Conservation (phyloP, 1,284 basidiomycete species). For the Sphaerobolus stellatus region DNA sequence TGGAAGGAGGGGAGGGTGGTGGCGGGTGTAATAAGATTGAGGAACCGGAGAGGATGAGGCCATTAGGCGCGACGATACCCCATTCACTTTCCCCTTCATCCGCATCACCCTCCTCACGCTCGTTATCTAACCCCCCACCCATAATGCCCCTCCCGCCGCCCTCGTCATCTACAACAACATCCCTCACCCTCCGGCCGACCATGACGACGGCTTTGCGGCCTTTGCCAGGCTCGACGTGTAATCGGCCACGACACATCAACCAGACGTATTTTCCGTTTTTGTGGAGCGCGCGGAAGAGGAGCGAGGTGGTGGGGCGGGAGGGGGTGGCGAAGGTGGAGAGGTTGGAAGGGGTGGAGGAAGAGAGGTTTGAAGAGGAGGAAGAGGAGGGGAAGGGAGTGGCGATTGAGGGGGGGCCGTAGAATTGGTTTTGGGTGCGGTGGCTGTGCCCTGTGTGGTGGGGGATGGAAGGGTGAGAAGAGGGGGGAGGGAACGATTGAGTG, state of each 20-base stretch:
- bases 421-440: too few relatives aligned
- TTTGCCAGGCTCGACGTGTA: constrained; percentile 87
- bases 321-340: not conserved
- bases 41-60: constrained; percentile 40
- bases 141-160: not conserved
- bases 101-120: constrained; percentile 4
- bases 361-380: constrained; percentile 12
- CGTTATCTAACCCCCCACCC: constrained; percentile 13
- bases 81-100: constrained; percentile 51
- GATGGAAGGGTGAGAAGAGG: constrained; percentile 12
- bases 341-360: constrained; percentile 12
- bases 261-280: constrained; percentile 74
- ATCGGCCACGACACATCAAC: constrained; percentile 82
- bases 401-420: too few relatives aligned
- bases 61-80: constrained; percentile 51
- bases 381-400: constrained; percentile 16
- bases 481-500: constrained; percentile 4
- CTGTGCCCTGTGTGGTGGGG: not conserved
- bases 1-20: not conserved
- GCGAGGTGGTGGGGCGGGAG: constrained; percentile 23
- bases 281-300: constrained; percentile 74
- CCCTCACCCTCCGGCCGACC: constrained; percentile 63
- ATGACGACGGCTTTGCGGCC: constrained; percentile 87
- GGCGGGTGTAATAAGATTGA: not conserved
- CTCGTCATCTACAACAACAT: constrained; percentile 21